phyloP scores from a whole-genome alignment of 2,329 filamentous ascomycete genomes.

The Pyrenophora tritici-repentis region DNA sequence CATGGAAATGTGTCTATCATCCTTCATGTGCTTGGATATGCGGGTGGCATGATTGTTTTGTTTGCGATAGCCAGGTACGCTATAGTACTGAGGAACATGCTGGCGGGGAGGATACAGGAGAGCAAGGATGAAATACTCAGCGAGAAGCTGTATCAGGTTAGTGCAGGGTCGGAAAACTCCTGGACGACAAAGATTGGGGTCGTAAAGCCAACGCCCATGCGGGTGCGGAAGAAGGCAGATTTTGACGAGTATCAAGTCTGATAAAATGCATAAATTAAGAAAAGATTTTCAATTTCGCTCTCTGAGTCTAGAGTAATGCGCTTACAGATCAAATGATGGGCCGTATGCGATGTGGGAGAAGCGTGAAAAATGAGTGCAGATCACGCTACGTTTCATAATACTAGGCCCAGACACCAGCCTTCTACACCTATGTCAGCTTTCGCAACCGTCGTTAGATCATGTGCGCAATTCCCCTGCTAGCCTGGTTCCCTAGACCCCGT shows the following conservation, averaged over 20 bases:
- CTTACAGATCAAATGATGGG: too few relatives aligned
- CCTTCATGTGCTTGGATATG: constrained; percentile 30
- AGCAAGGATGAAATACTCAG: constrained; percentile 4
- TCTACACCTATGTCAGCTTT: too few relatives aligned
- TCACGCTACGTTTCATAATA: too few relatives aligned
- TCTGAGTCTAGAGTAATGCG: too few relatives aligned
- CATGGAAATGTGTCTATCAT: constrained; percentile 29
- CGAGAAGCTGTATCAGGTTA: constrained; percentile 16
- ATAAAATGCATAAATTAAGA: background rate
- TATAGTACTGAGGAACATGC: constrained; percentile 19
- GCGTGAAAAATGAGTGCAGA: too few relatives aligned
- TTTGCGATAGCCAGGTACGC: constrained; percentile 24
- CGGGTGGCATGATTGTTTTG: constrained; percentile 24
- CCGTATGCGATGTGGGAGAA: too few relatives aligned
- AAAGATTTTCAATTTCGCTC: too few relatives aligned
- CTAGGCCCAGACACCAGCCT: too few relatives aligned
- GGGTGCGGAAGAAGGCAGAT: background rate
- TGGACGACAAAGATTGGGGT: constrained; percentile 20
- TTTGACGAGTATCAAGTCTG: background rate
- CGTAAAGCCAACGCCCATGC: constrained; percentile 8
- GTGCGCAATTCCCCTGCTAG: too few relatives aligned
- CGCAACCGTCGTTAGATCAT: too few relatives aligned
- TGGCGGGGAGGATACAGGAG: constrained; percentile 11
- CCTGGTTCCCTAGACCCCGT: constrained; percentile 23
- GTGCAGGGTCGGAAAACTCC: constrained; percentile 12